A percentile compares a stretch with the other conserved stretches of the same genome.
Evolutionary conservation across 73 alveolate species (phyloP).

Genomic region (Diophrys appendiculata): DNA sequence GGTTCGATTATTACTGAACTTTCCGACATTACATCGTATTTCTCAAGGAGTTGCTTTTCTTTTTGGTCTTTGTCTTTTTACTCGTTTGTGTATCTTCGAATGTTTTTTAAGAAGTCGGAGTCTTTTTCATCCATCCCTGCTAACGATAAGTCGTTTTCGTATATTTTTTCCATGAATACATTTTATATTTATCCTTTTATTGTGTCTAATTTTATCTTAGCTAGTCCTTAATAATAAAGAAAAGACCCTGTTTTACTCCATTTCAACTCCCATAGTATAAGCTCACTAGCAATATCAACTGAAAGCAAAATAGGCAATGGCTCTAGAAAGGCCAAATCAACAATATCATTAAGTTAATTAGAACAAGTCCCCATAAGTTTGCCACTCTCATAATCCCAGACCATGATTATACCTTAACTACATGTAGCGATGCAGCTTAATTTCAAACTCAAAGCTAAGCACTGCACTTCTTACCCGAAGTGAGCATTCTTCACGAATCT

Average conservation of each 20-base stretch:
- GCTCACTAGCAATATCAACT: conserved; percentile 18
- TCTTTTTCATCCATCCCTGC: too few relatives aligned
- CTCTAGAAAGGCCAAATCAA: conserved; percentile 34
- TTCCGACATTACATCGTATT: too few relatives aligned
- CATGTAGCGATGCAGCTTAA: conserved; percentile 48
- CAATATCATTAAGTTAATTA: conserved; percentile 31
- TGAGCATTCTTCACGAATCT: conserved; percentile 49
- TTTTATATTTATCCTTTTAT: not conserved
- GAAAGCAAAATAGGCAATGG: conserved; percentile 34
- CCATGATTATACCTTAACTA: conserved; percentile 32
- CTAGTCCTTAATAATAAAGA: not conserved
- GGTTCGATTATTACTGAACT: too few relatives aligned
- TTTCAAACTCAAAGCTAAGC: conserved; percentile 25
- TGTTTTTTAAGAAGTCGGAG: too few relatives aligned
- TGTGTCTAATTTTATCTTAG: not conserved
- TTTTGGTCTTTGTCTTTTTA: too few relatives aligned
- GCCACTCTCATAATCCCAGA: conserved; percentile 60
- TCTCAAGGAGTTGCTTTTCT: too few relatives aligned
- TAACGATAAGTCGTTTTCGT: too few relatives aligned
- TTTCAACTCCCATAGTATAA: conserved; percentile 10
- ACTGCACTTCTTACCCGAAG: conserved; percentile 36
- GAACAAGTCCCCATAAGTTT: conserved; percentile 47
- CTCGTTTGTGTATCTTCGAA: too few relatives aligned
- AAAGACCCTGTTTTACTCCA: not conserved
- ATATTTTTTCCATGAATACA: too few relatives aligned